Evolutionary conservation across 1,284 basidiomycete genomes (phyloP), one percentile per base, ranked within the genome.

Genomic region (Fistulinella cinereoalba): DNA sequence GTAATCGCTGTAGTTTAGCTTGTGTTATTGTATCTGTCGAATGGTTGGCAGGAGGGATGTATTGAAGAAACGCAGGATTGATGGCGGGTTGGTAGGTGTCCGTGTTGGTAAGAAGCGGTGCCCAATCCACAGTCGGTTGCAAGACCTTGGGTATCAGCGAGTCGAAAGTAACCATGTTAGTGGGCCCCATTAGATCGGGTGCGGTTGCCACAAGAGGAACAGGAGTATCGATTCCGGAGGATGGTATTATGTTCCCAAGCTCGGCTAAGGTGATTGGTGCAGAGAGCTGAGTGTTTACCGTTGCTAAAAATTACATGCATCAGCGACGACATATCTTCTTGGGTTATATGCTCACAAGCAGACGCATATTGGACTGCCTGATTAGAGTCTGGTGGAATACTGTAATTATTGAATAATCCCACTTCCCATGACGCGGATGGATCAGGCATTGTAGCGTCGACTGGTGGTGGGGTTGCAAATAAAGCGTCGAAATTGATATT

Each of bases 401-500:
- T 46, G 23, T 64, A 68, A 25, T 53, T 47, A n/a, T 19, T 50
- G 16, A 68, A 67, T 1, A 64, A 5, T 15, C 66, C 49, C 16
- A 69, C 55, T 37, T 65, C 62, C 54, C 52, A 56, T 0, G 39
- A 23, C 0, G 52, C 7, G 1, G 56, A 50, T 22, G 42, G 32
- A 22, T 68, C 62, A 6, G 50, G 55, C 11, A 49, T 37, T 0
- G 31, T 27, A 4, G 50, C 49, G 2, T 65, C 51, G 7, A 63
- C 62, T 2, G 56, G 49, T 36, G 50, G 56, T 1, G 60, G 62
- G 6, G 58, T 47, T 11, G 57, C 51, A 19, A 69, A 71, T 12
- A 66, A 41, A 11, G 46, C 3, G 6, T 51, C 49, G 42, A 57
- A 59, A 46, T 56, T 52, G 4, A 45, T 28, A 21, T 53, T 50